A percentile compares a stretch with the other conserved stretches of the same genome.
phyloP scores from a whole-genome alignment of 495 filamentous ascomycete species.

The Apodospora peruviana region DNA sequence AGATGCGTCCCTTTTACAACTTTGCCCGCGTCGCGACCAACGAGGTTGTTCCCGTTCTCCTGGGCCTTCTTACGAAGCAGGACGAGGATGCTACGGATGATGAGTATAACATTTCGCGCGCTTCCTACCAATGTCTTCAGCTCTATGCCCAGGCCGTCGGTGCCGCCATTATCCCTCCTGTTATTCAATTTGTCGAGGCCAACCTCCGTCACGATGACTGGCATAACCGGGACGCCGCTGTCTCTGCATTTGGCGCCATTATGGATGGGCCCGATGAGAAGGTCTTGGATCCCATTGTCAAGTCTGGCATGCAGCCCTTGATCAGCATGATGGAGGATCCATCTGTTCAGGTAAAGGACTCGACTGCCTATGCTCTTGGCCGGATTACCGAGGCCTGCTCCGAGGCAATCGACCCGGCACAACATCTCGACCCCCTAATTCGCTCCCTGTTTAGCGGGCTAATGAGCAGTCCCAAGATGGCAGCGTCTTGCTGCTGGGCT shows the following conservation, averaged over 20 bases:
- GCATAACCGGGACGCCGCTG: constrained; percentile 88
- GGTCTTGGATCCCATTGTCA: constrained; percentile 82
- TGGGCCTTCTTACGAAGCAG: constrained; percentile 86
- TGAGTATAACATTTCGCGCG: constrained; percentile 93
- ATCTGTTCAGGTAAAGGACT: constrained; percentile 87
- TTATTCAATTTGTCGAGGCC: constrained; percentile 83
- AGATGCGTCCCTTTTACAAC: constrained; percentile 84
- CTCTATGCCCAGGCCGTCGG: constrained; percentile 90
- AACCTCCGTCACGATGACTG: constrained; percentile 88
- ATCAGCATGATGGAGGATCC: constrained; percentile 94
- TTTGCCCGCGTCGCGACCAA: constrained; percentile 83
- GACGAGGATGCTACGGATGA: constrained; percentile 95
- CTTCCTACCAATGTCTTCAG: constrained; percentile 93
- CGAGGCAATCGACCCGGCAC: constrained; percentile 75
- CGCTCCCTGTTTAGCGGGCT: constrained; percentile 84
- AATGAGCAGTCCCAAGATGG: constrained; percentile 92
- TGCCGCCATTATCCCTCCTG: constrained; percentile 70
- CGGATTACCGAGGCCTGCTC: constrained; percentile 90
- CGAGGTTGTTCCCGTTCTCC: constrained; percentile 88
- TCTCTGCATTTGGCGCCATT: constrained; percentile 96
- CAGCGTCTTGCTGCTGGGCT: constrained; percentile 96
- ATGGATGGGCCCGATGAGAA: constrained; percentile 97
- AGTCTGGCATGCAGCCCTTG: constrained; percentile 84
- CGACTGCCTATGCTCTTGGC: constrained; percentile 93
- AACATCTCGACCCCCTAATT: constrained; percentile 79